Evolutionary conservation across 768 basidiomycete genomes (phyloP), one percentile per base, ranked within the genome.

Genomic region (Phaeolepiota aurea): DNA sequence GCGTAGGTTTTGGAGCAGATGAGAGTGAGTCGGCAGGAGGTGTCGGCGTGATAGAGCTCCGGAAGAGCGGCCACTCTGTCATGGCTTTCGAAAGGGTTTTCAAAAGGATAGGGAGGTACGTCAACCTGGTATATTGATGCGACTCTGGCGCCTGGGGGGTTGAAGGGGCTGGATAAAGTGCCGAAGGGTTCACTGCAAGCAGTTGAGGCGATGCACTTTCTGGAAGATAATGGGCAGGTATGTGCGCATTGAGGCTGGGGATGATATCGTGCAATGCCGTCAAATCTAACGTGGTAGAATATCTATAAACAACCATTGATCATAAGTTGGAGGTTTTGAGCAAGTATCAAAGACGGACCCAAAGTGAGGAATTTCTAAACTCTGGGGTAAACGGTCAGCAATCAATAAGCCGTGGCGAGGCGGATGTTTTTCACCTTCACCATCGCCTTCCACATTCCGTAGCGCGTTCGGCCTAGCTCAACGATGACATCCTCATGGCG

Each of bases 361-460:
- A 47, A 93, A 93, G 52, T 85, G 85, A 13, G 89, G 88, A 48
- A 91, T 84, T 51, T 84, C 77, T 40, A 92, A 68, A 50, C 87
- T 87, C 87, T 88, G 48, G 3, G 49, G 40, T 13, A 32, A 23
- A 32, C 18, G 38, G 11, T 28, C 25, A 42, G 40, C 34, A 15
- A 37, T 34, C 44, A 15, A 40, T 4, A 22, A 14, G 22, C 20
- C 18, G 28, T 43, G 9, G 40, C 25, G 20, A 41, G 0, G 37
- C 19, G 28, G 21, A 39, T 28, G 14, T 32, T 14, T 46, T 63
- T 19, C 37, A 81, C 87, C 75, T 86, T 87, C 7, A 69, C 74
- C 89, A 92, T 92, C 2, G 87, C 83, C 49, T 86, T 87, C 81
- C 79, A 92, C 89, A 92, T 93, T 7, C 78, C 79, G 53, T 79